Conservation (phyloP, 2,329 filamentous ascomycete genomes). For the Exophiala mesophila region DNA sequence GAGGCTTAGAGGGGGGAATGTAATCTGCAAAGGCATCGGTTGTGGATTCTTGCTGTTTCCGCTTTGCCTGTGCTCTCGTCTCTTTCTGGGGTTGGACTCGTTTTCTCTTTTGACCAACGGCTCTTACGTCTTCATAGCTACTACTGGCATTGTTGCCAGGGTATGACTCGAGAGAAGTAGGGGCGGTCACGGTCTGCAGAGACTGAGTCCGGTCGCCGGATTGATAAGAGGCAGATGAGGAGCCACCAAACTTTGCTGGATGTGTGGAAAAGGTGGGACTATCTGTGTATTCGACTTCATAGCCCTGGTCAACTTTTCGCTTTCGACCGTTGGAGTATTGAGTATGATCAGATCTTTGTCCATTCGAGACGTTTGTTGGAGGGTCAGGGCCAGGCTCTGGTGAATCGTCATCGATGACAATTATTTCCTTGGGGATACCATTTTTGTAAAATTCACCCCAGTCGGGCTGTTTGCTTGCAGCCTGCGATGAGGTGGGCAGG, state of each 20-base stretch:
- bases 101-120: slow-evolving; percentile 82
- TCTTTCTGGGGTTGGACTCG: slow-evolving; percentile 70
- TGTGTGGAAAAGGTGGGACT: slow-evolving; percentile 67
- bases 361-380: slow-evolving; percentile 25
- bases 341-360: slow-evolving; percentile 16
- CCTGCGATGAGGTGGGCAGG: slow-evolving; percentile 37
- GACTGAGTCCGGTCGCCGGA: slow-evolving; percentile 83
- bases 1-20: slow-evolving; percentile 78
- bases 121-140: slow-evolving; percentile 59
- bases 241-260: slow-evolving; percentile 63
- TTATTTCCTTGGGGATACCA: slow-evolving; percentile 76
- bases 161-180: slow-evolving; percentile 74
- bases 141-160: slow-evolving; percentile 48
- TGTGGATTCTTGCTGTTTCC: slow-evolving; percentile 65
- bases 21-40: slow-evolving; percentile 73
- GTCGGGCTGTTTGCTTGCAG: slow-evolving; percentile 56
- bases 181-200: slow-evolving; percentile 72
- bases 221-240: slow-evolving; percentile 61
- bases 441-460: slow-evolving; percentile 81
- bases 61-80: slow-evolving; percentile 74
- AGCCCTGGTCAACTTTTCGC: slow-evolving; percentile 61
- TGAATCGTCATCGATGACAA: slow-evolving; percentile 71
- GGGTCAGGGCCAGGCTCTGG: slow-evolving; percentile 46
- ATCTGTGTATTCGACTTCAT: slow-evolving; percentile 69
- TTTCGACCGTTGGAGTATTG: slow-evolving; percentile 54